These are phyloP conservation scores for Sarocladium kiliense DNA, from an alignment of 2,329 filamentous ascomycete genomes.

Conservation along the genomic window DNA sequence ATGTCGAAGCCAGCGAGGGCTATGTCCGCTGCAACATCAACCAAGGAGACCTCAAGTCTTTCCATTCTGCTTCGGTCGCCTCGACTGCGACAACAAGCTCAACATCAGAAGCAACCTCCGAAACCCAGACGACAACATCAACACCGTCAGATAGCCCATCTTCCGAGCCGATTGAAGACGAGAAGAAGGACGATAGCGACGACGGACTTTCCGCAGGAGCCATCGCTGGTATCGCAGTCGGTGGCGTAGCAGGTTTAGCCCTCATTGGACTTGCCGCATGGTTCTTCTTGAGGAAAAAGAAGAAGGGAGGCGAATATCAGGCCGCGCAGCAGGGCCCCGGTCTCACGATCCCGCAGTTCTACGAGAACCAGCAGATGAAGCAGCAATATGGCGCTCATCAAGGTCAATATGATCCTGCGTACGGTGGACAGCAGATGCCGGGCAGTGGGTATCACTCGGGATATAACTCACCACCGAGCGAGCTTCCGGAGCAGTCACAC, in stretches of 20 bases:
- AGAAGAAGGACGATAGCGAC: background rate
- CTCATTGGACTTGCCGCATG: constrained; percentile 1
- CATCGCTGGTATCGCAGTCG: constrained; percentile 3
- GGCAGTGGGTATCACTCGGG: background rate
- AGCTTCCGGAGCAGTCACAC: background rate
- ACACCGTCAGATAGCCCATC: background rate
- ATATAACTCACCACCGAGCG: background rate
- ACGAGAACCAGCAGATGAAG: background rate
- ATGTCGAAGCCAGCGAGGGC: constrained; percentile 7
- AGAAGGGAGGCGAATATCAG: background rate
- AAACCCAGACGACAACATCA: constrained; percentile 26
- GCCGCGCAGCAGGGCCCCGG: background rate
- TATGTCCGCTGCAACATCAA: constrained; percentile 16
- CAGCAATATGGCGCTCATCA: background rate
- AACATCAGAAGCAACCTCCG: constrained; percentile 50
- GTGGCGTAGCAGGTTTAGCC: constrained; percentile 2
- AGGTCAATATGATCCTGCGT: background rate
- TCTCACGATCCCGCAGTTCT: background rate
- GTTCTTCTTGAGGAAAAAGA: background rate
- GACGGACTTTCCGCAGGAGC: background rate
- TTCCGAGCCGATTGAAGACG: background rate
- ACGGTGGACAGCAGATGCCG: background rate
- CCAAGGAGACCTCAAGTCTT: constrained; percentile 11
- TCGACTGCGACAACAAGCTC: constrained; percentile 44
- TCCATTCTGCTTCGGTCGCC: background rate